Percentiles rank a stretch among this genome's conserved stretches.
These are phyloP conservation scores for Lentinula lateritia DNA, from an alignment of 768 basidiomycete genomes.

Conservation along the genomic window DNA sequence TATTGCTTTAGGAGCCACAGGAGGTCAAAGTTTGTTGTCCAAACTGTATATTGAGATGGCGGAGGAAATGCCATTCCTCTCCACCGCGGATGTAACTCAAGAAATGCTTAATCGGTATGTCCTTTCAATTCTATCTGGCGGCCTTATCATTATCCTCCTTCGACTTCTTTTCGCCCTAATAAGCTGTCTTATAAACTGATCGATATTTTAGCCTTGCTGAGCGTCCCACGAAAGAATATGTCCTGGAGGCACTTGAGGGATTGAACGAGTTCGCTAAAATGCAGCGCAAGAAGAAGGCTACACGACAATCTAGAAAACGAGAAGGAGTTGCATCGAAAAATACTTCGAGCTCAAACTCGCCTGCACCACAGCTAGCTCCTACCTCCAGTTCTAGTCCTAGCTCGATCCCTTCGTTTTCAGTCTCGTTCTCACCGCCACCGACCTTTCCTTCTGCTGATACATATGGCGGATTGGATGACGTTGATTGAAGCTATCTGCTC, in stretches of 20 bases:
- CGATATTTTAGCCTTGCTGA: constrained; percentile 39
- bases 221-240: constrained; percentile 45
- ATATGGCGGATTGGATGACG: constrained; percentile 23
- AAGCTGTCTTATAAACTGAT: neutral
- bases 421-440: neutral
- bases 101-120: neutral
- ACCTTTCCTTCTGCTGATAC: neutral
- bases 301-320: constrained; percentile 16
- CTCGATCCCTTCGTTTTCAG: neutral
- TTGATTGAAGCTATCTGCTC: constrained; percentile 21
- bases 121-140: neutral
- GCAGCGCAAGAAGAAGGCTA: constrained; percentile 37
- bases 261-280: constrained; percentile 43
- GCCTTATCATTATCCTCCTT: neutral
- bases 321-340: neutral
- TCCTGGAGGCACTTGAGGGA: constrained; percentile 46
- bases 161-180: neutral
- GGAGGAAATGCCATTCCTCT: constrained; percentile 16
- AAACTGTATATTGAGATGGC: constrained; percentile 40
- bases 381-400: neutral
- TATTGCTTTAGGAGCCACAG: constrained; percentile 31
- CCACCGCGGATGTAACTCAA: neutral
- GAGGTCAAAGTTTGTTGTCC: constrained; percentile 27
- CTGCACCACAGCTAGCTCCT: neutral
- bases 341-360: neutral